Percentiles rank a stretch among this genome's conserved stretches.
Evolutionary conservation across 768 basidiomycete genomes (phyloP).

Genomic region (Lentinula guzmanii): DNA sequence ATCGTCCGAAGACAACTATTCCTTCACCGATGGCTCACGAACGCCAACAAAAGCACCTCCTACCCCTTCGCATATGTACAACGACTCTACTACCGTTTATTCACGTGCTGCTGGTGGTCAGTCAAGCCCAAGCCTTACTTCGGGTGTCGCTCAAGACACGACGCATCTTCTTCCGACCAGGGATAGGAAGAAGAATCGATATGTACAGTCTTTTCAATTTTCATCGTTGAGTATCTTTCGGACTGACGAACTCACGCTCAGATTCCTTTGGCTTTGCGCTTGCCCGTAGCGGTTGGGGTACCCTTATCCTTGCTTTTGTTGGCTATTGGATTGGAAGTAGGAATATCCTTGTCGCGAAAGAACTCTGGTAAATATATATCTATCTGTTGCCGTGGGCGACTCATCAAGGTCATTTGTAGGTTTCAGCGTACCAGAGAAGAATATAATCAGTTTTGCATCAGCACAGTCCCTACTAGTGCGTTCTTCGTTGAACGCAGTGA

Average conservation of each 20-base stretch:
- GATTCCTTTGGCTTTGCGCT: conserved; percentile 11
- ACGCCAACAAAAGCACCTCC: not conserved
- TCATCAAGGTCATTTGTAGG: conserved; percentile 27
- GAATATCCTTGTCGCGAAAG: conserved; percentile 31
- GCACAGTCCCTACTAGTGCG: conserved; percentile 38
- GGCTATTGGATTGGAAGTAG: conserved; percentile 44
- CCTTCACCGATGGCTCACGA: conserved; percentile 1
- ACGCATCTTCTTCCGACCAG: conserved; percentile 46
- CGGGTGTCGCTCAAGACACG: conserved; percentile 24
- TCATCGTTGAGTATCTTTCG: conserved; percentile 14
- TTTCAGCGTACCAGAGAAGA: conserved; percentile 43
- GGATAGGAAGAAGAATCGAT: conserved; percentile 23
- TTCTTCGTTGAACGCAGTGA: conserved; percentile 10
- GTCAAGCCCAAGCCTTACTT: not conserved
- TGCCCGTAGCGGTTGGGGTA: conserved; percentile 30
- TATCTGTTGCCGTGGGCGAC: not conserved
- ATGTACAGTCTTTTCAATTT: conserved; percentile 10
- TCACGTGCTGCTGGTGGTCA: not conserved
- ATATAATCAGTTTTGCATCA: conserved; percentile 44
- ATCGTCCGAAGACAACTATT: not conserved
- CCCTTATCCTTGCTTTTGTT: conserved; percentile 38
- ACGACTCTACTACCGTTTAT: not conserved
- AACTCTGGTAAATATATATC: conserved; percentile 28
- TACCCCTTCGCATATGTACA: not conserved
- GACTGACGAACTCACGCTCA: conserved; percentile 23